Evolutionary conservation across 1,284 basidiomycete species (phyloP), one percentile per base, ranked within the genome.

Genomic region (Sphagnurus paluster): DNA sequence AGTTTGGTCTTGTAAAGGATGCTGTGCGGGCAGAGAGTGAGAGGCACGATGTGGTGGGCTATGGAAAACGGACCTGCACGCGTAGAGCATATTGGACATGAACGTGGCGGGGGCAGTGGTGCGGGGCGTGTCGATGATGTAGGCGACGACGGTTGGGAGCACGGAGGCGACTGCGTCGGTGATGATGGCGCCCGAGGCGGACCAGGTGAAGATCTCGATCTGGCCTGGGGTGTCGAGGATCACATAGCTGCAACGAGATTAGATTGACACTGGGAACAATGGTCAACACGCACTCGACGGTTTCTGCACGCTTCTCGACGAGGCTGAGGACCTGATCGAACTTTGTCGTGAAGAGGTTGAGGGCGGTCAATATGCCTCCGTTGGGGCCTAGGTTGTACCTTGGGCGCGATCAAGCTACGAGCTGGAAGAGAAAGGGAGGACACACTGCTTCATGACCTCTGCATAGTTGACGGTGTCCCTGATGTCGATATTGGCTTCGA

Each of bases 171-270:
- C 77, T n/a, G 97, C 92, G 63, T 98, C 95, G 14, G 97, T 99
- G 59, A 99, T 98, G 64, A 99, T 99, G 3, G 95, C 87, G 2
- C 97, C 97, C 23, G 94, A 98, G 1, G 97, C 97, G 0, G 94
- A 98, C 97, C 97, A 99, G 35, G 97, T 99, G 63, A 99, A 99
- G 61, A 99, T 99, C 69, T 99, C 97, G 60, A 99, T 99, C 69
- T 99, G 97, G 5, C 97, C 97, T 2, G 97, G 97, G 0, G 97
- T 99, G 62, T 99, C 97, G 25, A 99, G 74, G 34, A 99, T 85
- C 46, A 99, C 82, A 71, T 98, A 87, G 58, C 93, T 96, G 57
- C 21, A 43, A 28, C 39, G 17, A 41, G 46, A 36, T 44, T 29
- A 28, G 43, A 45, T 32, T 14, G 35, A 28, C 20, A 28, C 44